Conservation (phyloP, 345 rosid species). For the Salix brachista region DNA sequence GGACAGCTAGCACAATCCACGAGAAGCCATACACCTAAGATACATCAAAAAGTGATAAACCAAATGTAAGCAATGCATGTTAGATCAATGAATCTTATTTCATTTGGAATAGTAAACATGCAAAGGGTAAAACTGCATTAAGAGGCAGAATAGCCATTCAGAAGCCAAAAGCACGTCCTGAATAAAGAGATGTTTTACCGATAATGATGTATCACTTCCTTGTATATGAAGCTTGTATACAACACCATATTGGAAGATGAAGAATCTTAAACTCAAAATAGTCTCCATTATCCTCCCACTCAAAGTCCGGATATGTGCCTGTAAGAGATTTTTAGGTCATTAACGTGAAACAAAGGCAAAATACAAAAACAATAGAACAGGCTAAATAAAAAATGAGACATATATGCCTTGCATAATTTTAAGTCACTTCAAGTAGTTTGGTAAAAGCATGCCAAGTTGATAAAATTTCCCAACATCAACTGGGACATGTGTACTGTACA, state of each 20-base stretch:
- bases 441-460: background rate
- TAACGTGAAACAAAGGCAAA: background rate
- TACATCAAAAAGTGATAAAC: background rate
- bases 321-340: constrained; percentile 17
- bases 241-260: constrained; percentile 87
- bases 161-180: background rate
- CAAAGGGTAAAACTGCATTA: background rate
- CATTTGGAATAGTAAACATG: background rate
- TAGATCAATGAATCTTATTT: background rate
- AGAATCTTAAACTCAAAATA: constrained; percentile 74
- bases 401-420: background rate
- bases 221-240: constrained; percentile 79
- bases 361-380: background rate
- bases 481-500: background rate
- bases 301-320: constrained; percentile 82
- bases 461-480: background rate
- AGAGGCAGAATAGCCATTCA: background rate
- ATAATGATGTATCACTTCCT: constrained; percentile 50
- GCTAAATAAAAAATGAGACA: background rate
- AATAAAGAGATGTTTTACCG: constrained; percentile 37
- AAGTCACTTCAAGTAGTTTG: too few species aligned
- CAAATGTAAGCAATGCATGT: background rate
- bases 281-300: constrained; percentile 90
- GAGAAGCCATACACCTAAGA: constrained; percentile 76
- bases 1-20: constrained; percentile 69